These are phyloP conservation scores for Brassica cretica DNA, from an alignment of 345 rosid species.

Conservation along the genomic window DNA sequence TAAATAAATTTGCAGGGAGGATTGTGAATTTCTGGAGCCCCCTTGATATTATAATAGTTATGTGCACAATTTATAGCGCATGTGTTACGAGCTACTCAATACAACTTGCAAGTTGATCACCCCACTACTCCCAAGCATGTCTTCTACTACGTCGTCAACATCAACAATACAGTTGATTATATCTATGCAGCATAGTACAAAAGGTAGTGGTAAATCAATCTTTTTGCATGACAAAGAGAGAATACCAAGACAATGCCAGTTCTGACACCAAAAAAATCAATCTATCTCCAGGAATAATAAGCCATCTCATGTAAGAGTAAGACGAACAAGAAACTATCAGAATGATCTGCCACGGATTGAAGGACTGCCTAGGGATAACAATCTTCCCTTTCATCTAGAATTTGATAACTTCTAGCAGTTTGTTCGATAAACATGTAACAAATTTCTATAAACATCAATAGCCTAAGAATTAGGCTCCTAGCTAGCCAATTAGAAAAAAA, in stretches of 20 bases:
- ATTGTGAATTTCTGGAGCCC: conserved; percentile 12
- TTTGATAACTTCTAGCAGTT: conserved; percentile 7
- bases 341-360: conserved; percentile 7
- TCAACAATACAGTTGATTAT: conserved; percentile 13
- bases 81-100: conserved; percentile 16
- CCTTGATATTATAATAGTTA: conserved; percentile 9
- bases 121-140: conserved; percentile 15
- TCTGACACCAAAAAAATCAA: conserved; percentile 2
- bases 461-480: conserved; percentile 9
- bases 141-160: conserved; percentile 18
- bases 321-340: conserved; percentile 20
- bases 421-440: conserved; percentile 1
- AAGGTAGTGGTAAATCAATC: conserved; percentile 9
- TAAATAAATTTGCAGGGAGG: conserved; percentile 13
- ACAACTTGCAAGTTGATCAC: conserved; percentile 27
- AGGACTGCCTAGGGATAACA: conserved; percentile 5
- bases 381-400: neutral
- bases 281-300: neutral
- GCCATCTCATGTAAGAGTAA: conserved; percentile 14
- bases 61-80: conserved; percentile 21
- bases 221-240: conserved; percentile 10
- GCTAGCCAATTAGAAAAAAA: neutral
- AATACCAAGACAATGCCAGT: conserved; percentile 8
- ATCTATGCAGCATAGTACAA: conserved; percentile 16
- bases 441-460: conserved; percentile 11